These are phyloP conservation scores for Neopestalotiopsis sp. DNA, from an alignment of 2,329 filamentous ascomycete genomes.

Conservation along the genomic window DNA sequence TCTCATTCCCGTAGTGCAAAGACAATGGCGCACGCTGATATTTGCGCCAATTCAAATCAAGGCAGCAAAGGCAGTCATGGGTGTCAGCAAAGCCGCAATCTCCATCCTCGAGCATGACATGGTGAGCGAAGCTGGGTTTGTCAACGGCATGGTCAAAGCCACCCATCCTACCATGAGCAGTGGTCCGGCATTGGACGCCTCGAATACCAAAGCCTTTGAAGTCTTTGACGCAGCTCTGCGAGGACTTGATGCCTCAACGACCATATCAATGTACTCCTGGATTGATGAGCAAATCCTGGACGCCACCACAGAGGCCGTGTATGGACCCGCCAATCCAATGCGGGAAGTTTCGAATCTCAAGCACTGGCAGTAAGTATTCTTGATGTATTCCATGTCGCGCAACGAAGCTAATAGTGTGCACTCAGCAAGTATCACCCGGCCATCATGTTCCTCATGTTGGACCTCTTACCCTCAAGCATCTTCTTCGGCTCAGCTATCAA, in stretches of 20 bases:
- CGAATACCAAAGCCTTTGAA: not conserved
- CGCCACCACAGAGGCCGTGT: conserved; percentile 27
- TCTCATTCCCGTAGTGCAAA: conserved; percentile 22
- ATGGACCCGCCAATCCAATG: conserved; percentile 26
- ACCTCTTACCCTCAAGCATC: conserved; percentile 21
- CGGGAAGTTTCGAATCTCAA: conserved; percentile 9
- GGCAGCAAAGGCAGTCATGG: conserved; percentile 22
- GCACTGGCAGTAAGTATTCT: not conserved
- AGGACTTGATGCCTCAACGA: not conserved
- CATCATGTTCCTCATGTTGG: conserved; percentile 26
- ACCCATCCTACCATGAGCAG: conserved; percentile 22
- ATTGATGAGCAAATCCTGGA: conserved; percentile 20
- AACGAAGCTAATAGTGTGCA: conserved; percentile 14
- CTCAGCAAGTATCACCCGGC: conserved; percentile 24
- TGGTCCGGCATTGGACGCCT: not conserved
- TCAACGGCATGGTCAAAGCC: conserved; percentile 24
- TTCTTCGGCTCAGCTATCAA: not conserved
- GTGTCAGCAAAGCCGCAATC: conserved; percentile 19
- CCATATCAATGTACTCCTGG: conserved; percentile 22
- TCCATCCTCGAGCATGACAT: conserved; percentile 23
- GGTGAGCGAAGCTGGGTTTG: conserved; percentile 23
- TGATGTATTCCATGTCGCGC: too few relatives aligned
- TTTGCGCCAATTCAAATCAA: conserved; percentile 14
- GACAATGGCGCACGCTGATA: conserved; percentile 19
- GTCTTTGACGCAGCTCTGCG: not conserved